Evolutionary conservation across 495 filamentous ascomycete species (phyloP), one percentile per base, ranked within the genome.

Genomic region (Penicillium pancosmium): DNA sequence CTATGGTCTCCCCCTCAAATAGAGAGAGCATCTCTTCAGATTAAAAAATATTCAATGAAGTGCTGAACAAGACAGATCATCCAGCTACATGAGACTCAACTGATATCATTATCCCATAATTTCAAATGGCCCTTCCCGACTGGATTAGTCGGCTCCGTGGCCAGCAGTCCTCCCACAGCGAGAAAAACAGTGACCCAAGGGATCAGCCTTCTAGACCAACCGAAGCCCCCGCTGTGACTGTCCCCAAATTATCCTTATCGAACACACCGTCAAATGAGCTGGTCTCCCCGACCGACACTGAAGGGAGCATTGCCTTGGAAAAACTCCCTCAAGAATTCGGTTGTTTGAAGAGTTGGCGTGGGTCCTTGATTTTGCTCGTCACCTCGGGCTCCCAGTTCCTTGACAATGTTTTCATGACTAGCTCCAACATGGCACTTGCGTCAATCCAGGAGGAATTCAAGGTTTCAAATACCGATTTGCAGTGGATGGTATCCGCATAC

Each of bases 401-500:
- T 9, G 72, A 75, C 33, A 75, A 75, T 57, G 72, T 75, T 10
- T 75, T 73, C 52, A 75, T 75, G 72, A 75, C 72, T 12, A 75
- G 72, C 33, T 65, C 72, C 19, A 75, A 75, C 19, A 68, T 75
- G 56, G 72, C 70, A 5, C 35, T 75, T 47, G 70, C 72, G 8
- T 72, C 72, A 0, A 75, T 75, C 15, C 70, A 75, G 50, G 56
- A 72, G 35, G 72, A 72, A n/a, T 75, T 75, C 21, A 59, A 59
- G 6, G 70, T 72, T 6, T 66, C 68, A 16, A 68, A 60, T 38
- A 72, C 63, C n/a, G 64, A 73, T 13, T 44, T 75, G 57, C 72
- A 75, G 57, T 75, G 72, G 72, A 75, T 75, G 70, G 73, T 75
- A 12, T 75, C 72, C 5, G 72, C 72, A 43, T 75, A 75, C 41